Conservation (phyloP, 495 filamentous ascomycete species). For the Astrothelium subdiscretum region DNA sequence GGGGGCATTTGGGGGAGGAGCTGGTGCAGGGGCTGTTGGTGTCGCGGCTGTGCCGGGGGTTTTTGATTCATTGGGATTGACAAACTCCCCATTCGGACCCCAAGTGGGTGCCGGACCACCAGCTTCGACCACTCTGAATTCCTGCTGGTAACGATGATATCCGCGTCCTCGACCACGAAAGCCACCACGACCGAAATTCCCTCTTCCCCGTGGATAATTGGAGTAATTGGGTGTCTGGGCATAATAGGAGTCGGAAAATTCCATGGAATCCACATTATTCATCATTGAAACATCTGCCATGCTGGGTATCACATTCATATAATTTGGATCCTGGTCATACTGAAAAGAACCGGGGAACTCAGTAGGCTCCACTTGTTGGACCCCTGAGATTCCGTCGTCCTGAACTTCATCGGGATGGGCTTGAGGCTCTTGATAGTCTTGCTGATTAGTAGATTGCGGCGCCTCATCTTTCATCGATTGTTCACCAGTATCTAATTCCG, state of each 20-base stretch:
- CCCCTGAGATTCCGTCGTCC: background rate
- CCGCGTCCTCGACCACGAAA: conserved; percentile 32
- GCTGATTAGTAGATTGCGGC: background rate
- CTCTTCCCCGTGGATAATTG: background rate
- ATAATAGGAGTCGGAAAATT: background rate
- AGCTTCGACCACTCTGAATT: conserved; percentile 9
- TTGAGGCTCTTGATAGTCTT: background rate
- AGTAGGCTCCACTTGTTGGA: background rate
- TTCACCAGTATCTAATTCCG: background rate
- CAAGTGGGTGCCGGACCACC: background rate
- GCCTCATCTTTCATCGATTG: background rate
- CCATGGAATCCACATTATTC: conserved; percentile 4
- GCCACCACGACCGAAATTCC: conserved; percentile 38
- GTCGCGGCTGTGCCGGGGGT: background rate
- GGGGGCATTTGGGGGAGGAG: conserved; percentile 44
- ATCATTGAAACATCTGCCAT: conserved; percentile 3
- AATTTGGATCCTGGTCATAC: background rate
- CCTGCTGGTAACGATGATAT: conserved; percentile 31
- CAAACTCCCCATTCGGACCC: conserved; percentile 9
- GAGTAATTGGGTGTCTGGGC: background rate
- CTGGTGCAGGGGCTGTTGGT: conserved; percentile 7
- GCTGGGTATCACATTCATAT: background rate
- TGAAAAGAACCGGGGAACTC: background rate
- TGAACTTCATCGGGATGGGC: background rate
- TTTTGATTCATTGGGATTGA: background rate